Evolutionary conservation across 495 filamentous ascomycete species (phyloP), one percentile per base, ranked within the genome.

Genomic region (Podospora fimiseda): DNA sequence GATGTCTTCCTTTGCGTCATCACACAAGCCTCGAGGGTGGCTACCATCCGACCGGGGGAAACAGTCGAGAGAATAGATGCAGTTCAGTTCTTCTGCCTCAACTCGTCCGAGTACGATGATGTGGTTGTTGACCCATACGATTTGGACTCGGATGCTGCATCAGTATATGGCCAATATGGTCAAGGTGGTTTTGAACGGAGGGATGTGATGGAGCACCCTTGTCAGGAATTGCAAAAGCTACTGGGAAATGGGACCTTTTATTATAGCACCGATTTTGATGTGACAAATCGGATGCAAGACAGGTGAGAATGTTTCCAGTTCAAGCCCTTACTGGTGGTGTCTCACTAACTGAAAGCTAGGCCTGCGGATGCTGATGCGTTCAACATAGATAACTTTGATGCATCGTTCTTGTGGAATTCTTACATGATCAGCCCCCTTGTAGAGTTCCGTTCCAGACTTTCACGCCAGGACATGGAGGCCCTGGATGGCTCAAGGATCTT

Each of bases 341-440:
- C 50, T 9, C 50, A 38, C 59, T 70, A 43, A 62, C 59, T 55
- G 24, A 42, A 13, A 38, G 53, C 3, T 56, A 77, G 72, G 56
- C 71, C 73, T 43, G 70, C 79, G 62, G 75, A 86, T 53, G 64
- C 67, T 21, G 60, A 81, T 16, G 75, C 81, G 15, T 90, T 93
- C 56, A 87, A 90, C 60, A 84, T 91, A 50, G 87, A 89, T 51
- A 85, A 83, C 47, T 81, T 96, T 24, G 89, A 98, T 67, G 84
- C 88, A 53, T 85, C 86, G 6, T 96, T 95, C 70, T 70, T 98
- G 22, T 98, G 93, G 93, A 98, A 98, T 59, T 90, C 88, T 9
- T 95, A 93, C 70, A 97, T 98, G 91, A 95, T 98, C 53, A 79
- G 85, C 50, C 91, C 94, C 7, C 77, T 98, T 48, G 83, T 97